Percentiles rank a stretch among this genome's conserved stretches.
Evolutionary conservation across 768 basidiomycete species (phyloP).

Genomic region (Suillus weaverae): DNA sequence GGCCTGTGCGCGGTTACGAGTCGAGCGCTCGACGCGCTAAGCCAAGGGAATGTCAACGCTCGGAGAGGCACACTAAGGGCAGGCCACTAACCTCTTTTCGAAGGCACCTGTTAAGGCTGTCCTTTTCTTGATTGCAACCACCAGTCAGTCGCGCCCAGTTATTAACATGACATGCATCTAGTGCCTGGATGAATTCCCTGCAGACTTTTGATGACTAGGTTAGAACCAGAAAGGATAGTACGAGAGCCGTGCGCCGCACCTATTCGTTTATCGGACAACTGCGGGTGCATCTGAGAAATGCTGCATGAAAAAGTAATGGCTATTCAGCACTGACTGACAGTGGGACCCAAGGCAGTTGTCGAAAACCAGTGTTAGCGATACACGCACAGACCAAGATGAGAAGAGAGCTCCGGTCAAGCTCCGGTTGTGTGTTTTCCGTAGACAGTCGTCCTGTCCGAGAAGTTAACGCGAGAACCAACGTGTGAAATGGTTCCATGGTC

Average conservation of each 20-base stretch:
- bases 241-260: slow-evolving; percentile 33
- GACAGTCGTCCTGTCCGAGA: slow-evolving; percentile 5
- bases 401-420: slow-evolving; percentile 6
- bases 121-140: slow-evolving; percentile 67
- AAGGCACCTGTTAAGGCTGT: slow-evolving; percentile 68
- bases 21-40: slow-evolving; percentile 56
- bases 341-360: slow-evolving; percentile 7
- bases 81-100: slow-evolving; percentile 58
- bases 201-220: slow-evolving; percentile 50
- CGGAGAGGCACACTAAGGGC: neutral
- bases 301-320: slow-evolving; percentile 6
- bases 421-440: slow-evolving; percentile 7
- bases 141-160: slow-evolving; percentile 68
- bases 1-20: slow-evolving; percentile 58
- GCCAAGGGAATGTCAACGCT: slow-evolving; percentile 11
- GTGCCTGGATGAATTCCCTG: slow-evolving; percentile 75
- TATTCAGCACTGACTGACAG: slow-evolving; percentile 2
- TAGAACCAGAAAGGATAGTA: neutral
- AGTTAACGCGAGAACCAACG: slow-evolving; percentile 5
- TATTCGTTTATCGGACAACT: slow-evolving; percentile 65
- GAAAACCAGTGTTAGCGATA: neutral
- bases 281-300: slow-evolving; percentile 59
- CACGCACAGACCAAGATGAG: slow-evolving; percentile 24
- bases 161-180: slow-evolving; percentile 66
- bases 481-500: slow-evolving; percentile 18